Evolutionary conservation across 345 rosid genomes (phyloP).

Genomic region (Tarenaya hassleriana): DNA sequence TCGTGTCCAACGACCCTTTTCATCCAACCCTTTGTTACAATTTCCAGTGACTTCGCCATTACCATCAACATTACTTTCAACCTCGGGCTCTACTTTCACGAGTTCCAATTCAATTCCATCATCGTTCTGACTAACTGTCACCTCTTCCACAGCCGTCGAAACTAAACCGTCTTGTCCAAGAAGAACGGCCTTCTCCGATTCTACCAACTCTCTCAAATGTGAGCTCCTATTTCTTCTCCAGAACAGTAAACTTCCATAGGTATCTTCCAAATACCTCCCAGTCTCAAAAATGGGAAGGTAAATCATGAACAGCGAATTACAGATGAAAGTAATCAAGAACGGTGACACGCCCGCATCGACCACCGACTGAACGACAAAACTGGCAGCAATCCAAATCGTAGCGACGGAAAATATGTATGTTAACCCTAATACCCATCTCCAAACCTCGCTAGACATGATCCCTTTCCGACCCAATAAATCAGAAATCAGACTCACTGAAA

Average conservation of each 20-base stretch:
- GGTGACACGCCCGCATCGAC: slow-evolving; percentile 91
- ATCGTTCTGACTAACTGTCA: slow-evolving; percentile 26
- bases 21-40: slow-evolving; percentile 42
- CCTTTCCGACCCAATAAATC: slow-evolving; percentile 21
- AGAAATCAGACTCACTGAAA: slow-evolving; percentile 14
- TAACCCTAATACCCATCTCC: slow-evolving; percentile 83
- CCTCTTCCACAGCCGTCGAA: slow-evolving; percentile 35
- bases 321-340: slow-evolving; percentile 81
- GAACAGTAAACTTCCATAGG: slow-evolving; percentile 53
- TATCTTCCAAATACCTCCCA: slow-evolving; percentile 64
- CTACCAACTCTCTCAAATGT: slow-evolving; percentile 36
- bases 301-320: slow-evolving; percentile 79
- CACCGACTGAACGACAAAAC: slow-evolving; percentile 89
- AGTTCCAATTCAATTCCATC: slow-evolving; percentile 26
- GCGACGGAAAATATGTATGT: slow-evolving; percentile 78
- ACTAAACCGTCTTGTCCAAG: slow-evolving; percentile 39
- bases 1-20: slow-evolving; percentile 85
- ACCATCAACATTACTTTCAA: slow-evolving; percentile 24
- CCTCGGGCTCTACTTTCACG: slow-evolving; percentile 28
- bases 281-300: slow-evolving; percentile 78
- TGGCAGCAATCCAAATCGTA: slow-evolving; percentile 86
- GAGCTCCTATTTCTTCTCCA: slow-evolving; percentile 52
- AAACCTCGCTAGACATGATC: slow-evolving; percentile 44
- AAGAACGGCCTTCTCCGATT: slow-evolving; percentile 69
- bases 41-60: slow-evolving; percentile 18